These are phyloP conservation scores for Neurospora tetrasperma DNA, from an alignment of 495 filamentous ascomycete genomes.

Conservation along the genomic window DNA sequence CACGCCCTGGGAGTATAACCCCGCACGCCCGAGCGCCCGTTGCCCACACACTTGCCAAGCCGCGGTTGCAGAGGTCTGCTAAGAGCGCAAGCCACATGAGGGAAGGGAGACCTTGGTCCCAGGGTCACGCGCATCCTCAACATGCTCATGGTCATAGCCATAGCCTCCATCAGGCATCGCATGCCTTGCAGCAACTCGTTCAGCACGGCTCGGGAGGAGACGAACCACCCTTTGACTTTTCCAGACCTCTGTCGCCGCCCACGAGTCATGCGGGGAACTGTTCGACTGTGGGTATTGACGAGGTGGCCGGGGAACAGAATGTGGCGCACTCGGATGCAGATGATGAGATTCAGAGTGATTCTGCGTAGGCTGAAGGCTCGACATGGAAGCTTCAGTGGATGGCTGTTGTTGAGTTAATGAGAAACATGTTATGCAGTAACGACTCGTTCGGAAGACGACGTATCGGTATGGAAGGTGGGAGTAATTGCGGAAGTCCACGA, in stretches of 20 bases:
- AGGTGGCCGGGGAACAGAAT: not conserved
- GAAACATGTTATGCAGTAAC: not conserved
- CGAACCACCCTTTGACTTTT: constrained; percentile 21
- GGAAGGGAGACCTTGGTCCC: constrained; percentile 11
- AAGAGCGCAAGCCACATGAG: constrained; percentile 20
- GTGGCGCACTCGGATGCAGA: not conserved
- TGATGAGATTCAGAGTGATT: not conserved
- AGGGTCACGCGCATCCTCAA: not conserved
- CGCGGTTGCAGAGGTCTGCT: constrained; percentile 20
- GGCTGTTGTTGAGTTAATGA: not conserved
- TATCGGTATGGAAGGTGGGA: not conserved
- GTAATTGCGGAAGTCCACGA: not conserved
- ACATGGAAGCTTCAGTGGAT: not conserved
- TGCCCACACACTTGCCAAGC: not conserved
- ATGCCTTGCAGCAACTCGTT: constrained; percentile 11
- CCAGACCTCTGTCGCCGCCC: constrained; percentile 20
- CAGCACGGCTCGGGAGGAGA: not conserved
- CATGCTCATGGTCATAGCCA: constrained; percentile 2
- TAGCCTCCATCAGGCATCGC: not conserved
- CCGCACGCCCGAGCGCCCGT: constrained; percentile 16
- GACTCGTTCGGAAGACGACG: not conserved
- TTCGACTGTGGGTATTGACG: constrained; percentile 9
- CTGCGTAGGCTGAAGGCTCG: not conserved
- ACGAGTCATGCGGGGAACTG: constrained; percentile 3
- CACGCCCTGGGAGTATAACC: constrained; percentile 15